These are phyloP conservation scores for Incumbomyces lentus DNA, from an alignment of 2,329 filamentous ascomycete genomes.

Conservation along the genomic window DNA sequence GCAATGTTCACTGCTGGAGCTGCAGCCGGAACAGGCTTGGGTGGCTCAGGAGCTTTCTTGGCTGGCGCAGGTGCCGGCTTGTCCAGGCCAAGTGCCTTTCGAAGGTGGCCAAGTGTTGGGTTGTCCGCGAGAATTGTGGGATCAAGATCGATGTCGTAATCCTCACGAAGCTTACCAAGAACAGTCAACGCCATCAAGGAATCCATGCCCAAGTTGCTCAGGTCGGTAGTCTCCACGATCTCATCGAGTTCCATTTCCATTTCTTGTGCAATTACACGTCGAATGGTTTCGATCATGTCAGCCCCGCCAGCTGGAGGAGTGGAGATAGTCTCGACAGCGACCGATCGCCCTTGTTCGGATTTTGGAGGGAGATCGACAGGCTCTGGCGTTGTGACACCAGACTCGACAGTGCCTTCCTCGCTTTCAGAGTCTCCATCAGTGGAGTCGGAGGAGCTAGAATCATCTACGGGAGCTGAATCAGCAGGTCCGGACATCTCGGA, in stretches of 20 bases:
- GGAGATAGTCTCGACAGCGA: constrained; percentile 23
- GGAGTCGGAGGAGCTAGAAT: constrained; percentile 21
- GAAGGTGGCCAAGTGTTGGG: constrained; percentile 31
- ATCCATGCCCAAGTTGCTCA: constrained; percentile 36
- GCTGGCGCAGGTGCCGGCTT: constrained; percentile 26
- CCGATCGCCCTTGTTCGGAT: constrained; percentile 13
- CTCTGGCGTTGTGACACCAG: constrained; percentile 22
- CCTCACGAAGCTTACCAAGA: constrained; percentile 35
- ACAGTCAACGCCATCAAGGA: constrained; percentile 37
- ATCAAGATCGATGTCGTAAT: constrained; percentile 31
- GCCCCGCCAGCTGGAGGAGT: constrained; percentile 28
- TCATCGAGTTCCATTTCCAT: constrained; percentile 34
- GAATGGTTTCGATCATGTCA: constrained; percentile 30
- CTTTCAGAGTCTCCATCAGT: constrained; percentile 19
- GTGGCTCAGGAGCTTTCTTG: constrained; percentile 13
- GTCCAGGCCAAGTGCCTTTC: constrained; percentile 28
- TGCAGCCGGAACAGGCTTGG: constrained; percentile 18
- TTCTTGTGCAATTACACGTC: constrained; percentile 33
- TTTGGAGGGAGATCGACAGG: constrained; percentile 21
- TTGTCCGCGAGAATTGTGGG: constrained; percentile 37
- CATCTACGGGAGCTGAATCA: constrained; percentile 21
- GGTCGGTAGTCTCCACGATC: constrained; percentile 30
- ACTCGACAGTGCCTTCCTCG: constrained; percentile 20
- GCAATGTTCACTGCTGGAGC: constrained; percentile 21
- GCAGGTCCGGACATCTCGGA: constrained; percentile 18